phyloP scores from a whole-genome alignment of 441 rosid genomes.

The Kokia cookei region DNA sequence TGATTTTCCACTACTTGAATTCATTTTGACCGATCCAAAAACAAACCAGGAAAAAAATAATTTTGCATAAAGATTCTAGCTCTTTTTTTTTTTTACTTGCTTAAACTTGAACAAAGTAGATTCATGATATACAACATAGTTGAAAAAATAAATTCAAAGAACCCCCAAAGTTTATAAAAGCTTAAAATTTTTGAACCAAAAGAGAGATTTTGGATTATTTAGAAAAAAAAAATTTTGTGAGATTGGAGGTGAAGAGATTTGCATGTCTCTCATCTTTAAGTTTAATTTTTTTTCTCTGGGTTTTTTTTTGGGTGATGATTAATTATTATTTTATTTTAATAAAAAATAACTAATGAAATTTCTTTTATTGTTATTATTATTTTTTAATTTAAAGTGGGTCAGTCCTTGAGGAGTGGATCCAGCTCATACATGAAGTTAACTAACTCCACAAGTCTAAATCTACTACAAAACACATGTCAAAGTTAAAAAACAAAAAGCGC shows the following conservation, averaged over 20 bases:
- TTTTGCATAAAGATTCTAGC: background rate
- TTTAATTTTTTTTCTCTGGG: constrained; percentile 28
- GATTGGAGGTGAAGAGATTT: constrained; percentile 36
- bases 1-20: constrained; percentile 52
- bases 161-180: constrained; percentile 28
- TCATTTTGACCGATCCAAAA: constrained; percentile 32
- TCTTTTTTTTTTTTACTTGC: constrained; percentile 16
- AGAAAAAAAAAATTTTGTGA: constrained; percentile 7
- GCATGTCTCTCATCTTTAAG: constrained; percentile 34
- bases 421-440: constrained; percentile 69
- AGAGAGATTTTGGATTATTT: constrained; percentile 10
- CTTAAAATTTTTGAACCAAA: background rate
- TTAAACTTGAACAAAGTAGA: constrained; percentile 13
- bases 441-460: constrained; percentile 34
- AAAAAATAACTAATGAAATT: background rate
- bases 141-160: constrained; percentile 12
- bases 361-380: background rate
- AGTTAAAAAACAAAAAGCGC: background rate
- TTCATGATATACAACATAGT: constrained; percentile 7
- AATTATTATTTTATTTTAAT: background rate
- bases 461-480: constrained; percentile 4
- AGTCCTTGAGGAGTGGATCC: constrained; percentile 74
- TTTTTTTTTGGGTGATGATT: background rate
- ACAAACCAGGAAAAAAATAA: background rate
- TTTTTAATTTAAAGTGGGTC: constrained; percentile 39